A percentile compares a stretch with the other conserved stretches of the same genome.
phyloP scores from a whole-genome alignment of 2,329 filamentous ascomycete genomes.

The Colletotrichum tropicale region DNA sequence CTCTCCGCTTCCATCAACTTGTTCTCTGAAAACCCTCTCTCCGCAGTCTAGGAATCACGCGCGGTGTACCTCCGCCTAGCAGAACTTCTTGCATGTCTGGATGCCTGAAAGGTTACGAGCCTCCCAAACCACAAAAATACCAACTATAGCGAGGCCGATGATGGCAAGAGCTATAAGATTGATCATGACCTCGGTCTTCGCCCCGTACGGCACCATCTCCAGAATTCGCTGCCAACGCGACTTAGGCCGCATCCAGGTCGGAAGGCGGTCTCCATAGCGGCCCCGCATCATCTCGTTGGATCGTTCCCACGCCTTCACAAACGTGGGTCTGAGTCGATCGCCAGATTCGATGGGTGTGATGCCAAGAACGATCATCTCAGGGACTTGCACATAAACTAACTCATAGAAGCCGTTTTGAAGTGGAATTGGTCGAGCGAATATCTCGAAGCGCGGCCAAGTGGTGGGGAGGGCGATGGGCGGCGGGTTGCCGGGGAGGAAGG shows the following conservation, averaged over 20 bases:
- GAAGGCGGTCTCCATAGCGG: not conserved
- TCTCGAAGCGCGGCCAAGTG: not conserved
- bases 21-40: accelerated
- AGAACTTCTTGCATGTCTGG: not conserved
- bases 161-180: not conserved
- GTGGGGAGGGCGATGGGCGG: not conserved
- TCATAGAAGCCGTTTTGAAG: not conserved
- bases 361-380: not conserved
- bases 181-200: not conserved
- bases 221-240: not conserved
- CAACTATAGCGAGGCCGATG: not conserved
- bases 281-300: not conserved
- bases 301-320: not conserved
- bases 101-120: not conserved
- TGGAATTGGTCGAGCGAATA: not conserved
- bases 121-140: not conserved
- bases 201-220: not conserved
- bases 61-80: not conserved
- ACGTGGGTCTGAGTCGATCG: not conserved
- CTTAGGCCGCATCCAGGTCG: not conserved
- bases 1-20: not conserved
- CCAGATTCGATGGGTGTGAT: not conserved
- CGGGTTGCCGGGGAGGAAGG: not conserved
- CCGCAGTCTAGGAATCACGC: accelerated
- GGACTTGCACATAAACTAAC: not conserved